phyloP scores from a whole-genome alignment of 352 stramenopile species.

The Pythium rhizo-oryzae region DNA sequence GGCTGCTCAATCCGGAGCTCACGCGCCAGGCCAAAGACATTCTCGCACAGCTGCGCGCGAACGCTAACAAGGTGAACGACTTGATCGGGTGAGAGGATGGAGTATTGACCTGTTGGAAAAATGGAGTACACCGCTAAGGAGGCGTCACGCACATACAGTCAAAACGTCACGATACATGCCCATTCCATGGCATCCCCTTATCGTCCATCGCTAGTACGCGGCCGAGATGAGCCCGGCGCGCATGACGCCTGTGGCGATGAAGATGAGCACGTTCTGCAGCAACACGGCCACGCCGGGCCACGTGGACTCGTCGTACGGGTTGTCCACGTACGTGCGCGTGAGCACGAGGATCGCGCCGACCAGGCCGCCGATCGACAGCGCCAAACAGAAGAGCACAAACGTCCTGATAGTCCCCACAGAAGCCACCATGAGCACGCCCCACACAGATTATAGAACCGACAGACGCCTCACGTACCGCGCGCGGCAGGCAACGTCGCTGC shows the following conservation, averaged over 20 bases:
- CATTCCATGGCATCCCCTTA: neutral
- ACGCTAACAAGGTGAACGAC: slow-evolving; percentile 78
- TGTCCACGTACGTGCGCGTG: slow-evolving; percentile 62
- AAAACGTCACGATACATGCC: too few species aligned
- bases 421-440: neutral
- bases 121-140: too few species aligned
- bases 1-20: slow-evolving; percentile 56
- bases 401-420: slow-evolving; percentile 26
- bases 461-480: slow-evolving; percentile 35
- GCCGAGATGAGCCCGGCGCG: slow-evolving; percentile 46
- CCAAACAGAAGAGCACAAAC: slow-evolving; percentile 62
- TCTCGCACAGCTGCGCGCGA: slow-evolving; percentile 56
- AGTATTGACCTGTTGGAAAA: neutral
- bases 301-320: slow-evolving; percentile 51
- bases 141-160: too few species aligned
- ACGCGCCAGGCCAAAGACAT: slow-evolving; percentile 60
- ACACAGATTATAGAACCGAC: too few species aligned
- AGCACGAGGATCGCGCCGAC: slow-evolving; percentile 59
- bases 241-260: slow-evolving; percentile 65
- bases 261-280: slow-evolving; percentile 63
- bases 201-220: neutral
- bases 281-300: slow-evolving; percentile 64
- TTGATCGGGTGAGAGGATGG: slow-evolving; percentile 40
- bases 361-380: slow-evolving; percentile 42
- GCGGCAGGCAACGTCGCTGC: slow-evolving; percentile 44